Percentiles rank a stretch among this genome's conserved stretches.
phyloP scores from a whole-genome alignment of 1,284 basidiomycete genomes.

The Ganoderma multipileum region DNA sequence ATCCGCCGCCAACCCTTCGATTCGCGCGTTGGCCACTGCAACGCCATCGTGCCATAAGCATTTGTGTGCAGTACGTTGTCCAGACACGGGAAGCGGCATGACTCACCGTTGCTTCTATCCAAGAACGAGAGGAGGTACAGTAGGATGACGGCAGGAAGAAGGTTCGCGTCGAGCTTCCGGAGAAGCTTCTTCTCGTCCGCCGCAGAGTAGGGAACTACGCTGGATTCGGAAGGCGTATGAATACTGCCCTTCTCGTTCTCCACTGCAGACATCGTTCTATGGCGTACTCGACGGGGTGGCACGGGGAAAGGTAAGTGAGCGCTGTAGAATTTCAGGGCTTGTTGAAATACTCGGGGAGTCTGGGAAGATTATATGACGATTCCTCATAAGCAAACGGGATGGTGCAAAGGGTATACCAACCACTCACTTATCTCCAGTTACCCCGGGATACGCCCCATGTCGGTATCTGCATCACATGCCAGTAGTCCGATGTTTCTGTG shows the following conservation, averaged over 20 bases:
- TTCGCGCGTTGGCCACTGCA: constrained; percentile 67
- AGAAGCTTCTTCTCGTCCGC: constrained; percentile 21
- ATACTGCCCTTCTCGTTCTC: neutral
- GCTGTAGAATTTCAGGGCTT: neutral
- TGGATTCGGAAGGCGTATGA: neutral
- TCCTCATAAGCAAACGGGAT: neutral
- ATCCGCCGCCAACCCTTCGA: constrained; percentile 35
- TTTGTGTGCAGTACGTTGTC: neutral
- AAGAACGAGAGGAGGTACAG: constrained; percentile 75
- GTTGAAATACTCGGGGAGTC: neutral
- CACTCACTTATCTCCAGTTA: neutral
- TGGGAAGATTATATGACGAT: neutral
- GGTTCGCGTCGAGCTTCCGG: constrained; percentile 35
- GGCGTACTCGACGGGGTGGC: neutral
- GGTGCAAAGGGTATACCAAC: neutral
- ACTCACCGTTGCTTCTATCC: constrained; percentile 48
- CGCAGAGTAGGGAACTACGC: neutral
- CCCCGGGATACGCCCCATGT: neutral
- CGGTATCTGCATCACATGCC: neutral
- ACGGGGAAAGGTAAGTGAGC: neutral
- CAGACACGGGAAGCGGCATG: neutral
- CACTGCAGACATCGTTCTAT: neutral
- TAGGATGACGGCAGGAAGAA: constrained; percentile 62
- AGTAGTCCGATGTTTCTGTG: neutral
- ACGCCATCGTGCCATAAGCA: neutral